Conservation (phyloP, 768 basidiomycete genomes). For the Phylloporus sp. region DNA sequence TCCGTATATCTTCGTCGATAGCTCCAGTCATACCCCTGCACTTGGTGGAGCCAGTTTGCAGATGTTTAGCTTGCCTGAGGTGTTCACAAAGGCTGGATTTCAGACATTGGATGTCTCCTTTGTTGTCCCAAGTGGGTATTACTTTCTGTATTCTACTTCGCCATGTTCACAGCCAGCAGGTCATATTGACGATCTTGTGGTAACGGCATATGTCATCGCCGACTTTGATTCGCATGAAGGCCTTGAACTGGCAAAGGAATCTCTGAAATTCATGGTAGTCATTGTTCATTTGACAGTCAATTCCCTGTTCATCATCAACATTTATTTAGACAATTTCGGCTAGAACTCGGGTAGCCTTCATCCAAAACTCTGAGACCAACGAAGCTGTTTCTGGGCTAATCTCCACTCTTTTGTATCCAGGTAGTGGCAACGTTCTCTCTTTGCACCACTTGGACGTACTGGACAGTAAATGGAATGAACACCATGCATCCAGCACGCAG, state of each 20-base stretch:
- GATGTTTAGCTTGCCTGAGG: slow-evolving; percentile 29
- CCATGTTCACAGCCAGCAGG: slow-evolving; percentile 12
- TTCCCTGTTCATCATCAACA: not conserved
- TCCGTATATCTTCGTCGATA: slow-evolving; percentile 59
- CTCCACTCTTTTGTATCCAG: slow-evolving; percentile 43
- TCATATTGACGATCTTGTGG: slow-evolving; percentile 22
- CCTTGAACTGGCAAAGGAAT: slow-evolving; percentile 53
- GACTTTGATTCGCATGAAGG: slow-evolving; percentile 70
- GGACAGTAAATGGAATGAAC: slow-evolving; percentile 5
- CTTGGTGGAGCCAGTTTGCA: slow-evolving; percentile 7
- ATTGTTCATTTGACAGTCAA: not conserved
- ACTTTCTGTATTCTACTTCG: not conserved
- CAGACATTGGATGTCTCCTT: slow-evolving; percentile 42
- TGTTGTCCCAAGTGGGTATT: slow-evolving; percentile 56
- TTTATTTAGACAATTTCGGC: slow-evolving; percentile 39
- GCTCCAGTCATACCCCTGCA: slow-evolving; percentile 20
- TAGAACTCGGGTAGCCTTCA: slow-evolving; percentile 61
- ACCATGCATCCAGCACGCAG: slow-evolving; percentile 29
- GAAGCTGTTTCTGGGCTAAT: slow-evolving; percentile 41
- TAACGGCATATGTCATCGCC: slow-evolving; percentile 63
- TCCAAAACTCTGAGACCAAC: slow-evolving; percentile 57
- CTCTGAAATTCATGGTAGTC: slow-evolving; percentile 60
- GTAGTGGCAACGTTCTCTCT: slow-evolving; percentile 24
- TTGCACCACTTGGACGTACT: slow-evolving; percentile 15
- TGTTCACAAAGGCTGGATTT: slow-evolving; percentile 36